Base-by-base conservation (phyloP, 2,329 filamentous ascomycete species). In the Curvularia sp. region DNA sequence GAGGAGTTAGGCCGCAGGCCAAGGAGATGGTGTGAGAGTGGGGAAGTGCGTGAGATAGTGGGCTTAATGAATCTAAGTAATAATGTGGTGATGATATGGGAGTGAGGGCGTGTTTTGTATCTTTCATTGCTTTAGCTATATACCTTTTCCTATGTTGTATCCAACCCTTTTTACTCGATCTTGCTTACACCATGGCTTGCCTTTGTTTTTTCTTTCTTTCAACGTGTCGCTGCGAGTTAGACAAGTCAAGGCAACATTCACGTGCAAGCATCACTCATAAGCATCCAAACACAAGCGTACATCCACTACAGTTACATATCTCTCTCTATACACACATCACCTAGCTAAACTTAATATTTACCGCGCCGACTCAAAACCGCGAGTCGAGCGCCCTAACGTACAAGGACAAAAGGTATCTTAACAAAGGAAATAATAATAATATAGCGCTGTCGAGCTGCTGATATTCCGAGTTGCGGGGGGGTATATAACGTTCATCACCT, bases 1-100 rank as follows among this genome's bases (percentile, higher is more conserved):
- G 35, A 38, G 35, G 13, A n/a, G 7, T 1, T 1, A 38, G 35
- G 35, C n/a, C n/a, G 8, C 43, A 44, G 22, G 51, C 44, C 1
- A 58, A 55, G n/a, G 46, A 58, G 4, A 33, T 58, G 56, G 39
- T 58, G 1, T 58, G n/a, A 50, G 6, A 50, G 6, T 1, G 26
- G 5, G 26, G 30, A 2, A 4, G 1, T 15, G 20, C 8, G 8
- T 31, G 20, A 5, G 10, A 13, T 6, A 8, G 35, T 5, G n/a
- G 5, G 15, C n/a, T 15, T 38, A 7, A 38, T 38, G 15, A 18
- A n/a, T 18, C 13, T 38, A 12, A 1, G 35, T 38, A 35, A 12
- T 31, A 38, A 18, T 38, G n/a, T 43, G 18, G 41, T 43, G 2
- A 43, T 15, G 20, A 2, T 26, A 20, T 13, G 12, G 3, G 12